Evolutionary conservation across 352 stramenopile genomes (phyloP).

Genomic region (Peronospora destructor): DNA sequence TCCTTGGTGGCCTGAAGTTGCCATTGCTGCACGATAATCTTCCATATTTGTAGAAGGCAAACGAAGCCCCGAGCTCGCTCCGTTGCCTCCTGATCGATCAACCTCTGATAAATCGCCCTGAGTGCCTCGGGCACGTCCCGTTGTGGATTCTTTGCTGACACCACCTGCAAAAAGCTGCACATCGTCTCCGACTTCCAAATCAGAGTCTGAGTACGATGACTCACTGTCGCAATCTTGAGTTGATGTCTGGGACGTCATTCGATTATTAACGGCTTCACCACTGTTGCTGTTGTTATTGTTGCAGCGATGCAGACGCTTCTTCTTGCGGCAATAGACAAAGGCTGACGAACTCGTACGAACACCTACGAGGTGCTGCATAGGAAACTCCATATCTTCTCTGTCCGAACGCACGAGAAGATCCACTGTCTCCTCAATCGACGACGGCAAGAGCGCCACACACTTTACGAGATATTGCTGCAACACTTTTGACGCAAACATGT

Average conservation of each 20-base stretch:
- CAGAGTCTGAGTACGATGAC: conserved; percentile 40
- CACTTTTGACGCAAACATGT: conserved; percentile 48
- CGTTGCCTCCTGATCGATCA: conserved; percentile 11
- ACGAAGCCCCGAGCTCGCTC: conserved; percentile 11
- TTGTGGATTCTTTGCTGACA: conserved; percentile 15
- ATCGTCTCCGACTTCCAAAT: conserved; percentile 31
- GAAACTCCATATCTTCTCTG: conserved; percentile 54
- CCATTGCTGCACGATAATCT: conserved; percentile 40
- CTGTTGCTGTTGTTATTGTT: conserved; percentile 20
- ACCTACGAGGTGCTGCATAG: conserved; percentile 67
- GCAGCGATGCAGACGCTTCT: conserved; percentile 28
- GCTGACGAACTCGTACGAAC: conserved; percentile 46
- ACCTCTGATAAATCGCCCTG: conserved; percentile 21
- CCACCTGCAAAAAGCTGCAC: conserved; percentile 20
- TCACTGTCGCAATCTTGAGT: conserved; percentile 34
- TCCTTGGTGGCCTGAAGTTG: conserved; percentile 39
- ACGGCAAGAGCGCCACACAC: conserved; percentile 48
- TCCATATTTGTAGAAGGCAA: conserved; percentile 37
- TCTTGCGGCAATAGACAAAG: conserved; percentile 49
- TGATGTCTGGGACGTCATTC: conserved; percentile 22
- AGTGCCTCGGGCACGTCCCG: conserved; percentile 17
- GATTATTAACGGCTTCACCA: conserved; percentile 7
- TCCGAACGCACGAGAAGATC: conserved; percentile 60
- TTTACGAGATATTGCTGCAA: conserved; percentile 76
- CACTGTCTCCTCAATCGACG: conserved; percentile 59